These are phyloP conservation scores for Thalassia testudinum DNA, from an alignment of 116 monocot species.

Conservation along the genomic window DNA sequence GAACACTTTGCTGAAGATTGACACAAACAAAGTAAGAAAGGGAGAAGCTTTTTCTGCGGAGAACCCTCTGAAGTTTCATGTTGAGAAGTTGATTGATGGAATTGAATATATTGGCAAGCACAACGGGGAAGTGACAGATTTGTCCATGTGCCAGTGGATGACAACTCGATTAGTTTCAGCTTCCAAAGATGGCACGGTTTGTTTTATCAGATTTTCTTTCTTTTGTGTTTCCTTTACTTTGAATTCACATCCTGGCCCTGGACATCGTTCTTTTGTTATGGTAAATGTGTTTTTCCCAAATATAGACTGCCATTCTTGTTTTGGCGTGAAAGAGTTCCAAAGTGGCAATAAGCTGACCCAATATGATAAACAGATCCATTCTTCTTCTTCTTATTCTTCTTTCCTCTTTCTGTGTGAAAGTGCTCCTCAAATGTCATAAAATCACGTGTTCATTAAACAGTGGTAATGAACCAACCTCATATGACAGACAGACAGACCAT, in stretches of 20 bases:
- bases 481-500: too few species aligned
- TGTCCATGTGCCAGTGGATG: conserved; percentile 99
- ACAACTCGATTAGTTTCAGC: conserved; percentile 84
- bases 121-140: conserved; percentile 81
- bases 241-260: neutral
- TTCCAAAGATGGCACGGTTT: conserved; percentile 93
- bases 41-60: conserved; percentile 61
- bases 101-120: conserved; percentile 81
- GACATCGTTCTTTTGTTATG: too few species aligned
- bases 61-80: conserved; percentile 49
- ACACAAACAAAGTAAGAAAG: conserved; percentile 74
- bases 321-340: too few species aligned
- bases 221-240: neutral
- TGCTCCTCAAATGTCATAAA: too few species aligned
- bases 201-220: conserved; percentile 8
- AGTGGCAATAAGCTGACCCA: too few species aligned
- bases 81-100: conserved; percentile 78
- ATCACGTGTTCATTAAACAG: too few species aligned
- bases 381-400: too few species aligned
- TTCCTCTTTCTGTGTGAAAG: too few species aligned
- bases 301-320: too few species aligned
- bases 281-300: too few species aligned
- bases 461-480: too few species aligned
- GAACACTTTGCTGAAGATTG: conserved; percentile 63
- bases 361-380: too few species aligned